A percentile compares a stretch with the other conserved stretches of the same genome.
phyloP scores from a whole-genome alignment of 2,329 filamentous ascomycete species.

The Venturia effusa region DNA sequence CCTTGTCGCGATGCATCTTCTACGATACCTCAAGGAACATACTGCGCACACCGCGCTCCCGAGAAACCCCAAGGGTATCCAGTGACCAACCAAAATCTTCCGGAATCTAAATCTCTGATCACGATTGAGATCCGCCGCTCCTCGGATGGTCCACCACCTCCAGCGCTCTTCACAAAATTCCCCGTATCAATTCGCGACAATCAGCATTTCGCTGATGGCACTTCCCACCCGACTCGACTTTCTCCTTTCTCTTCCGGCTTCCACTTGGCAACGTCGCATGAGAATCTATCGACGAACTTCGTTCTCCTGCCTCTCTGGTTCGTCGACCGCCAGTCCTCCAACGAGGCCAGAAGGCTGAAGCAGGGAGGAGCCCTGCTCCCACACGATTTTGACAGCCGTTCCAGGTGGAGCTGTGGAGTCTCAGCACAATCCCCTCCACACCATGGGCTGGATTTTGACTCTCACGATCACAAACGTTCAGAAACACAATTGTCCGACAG shows the following conservation, averaged over 20 bases:
- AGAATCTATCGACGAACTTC: not conserved
- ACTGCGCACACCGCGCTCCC: slow-evolving; percentile 2
- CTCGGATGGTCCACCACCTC: not conserved
- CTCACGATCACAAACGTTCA: not conserved
- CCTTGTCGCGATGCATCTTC: slow-evolving; percentile 2
- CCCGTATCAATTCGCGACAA: not conserved
- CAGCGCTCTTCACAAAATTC: not conserved
- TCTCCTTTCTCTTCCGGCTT: not conserved
- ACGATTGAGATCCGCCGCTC: slow-evolving; percentile 1
- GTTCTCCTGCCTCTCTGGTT: slow-evolving; percentile 1
- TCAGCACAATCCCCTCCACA: not conserved
- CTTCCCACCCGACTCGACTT: not conserved
- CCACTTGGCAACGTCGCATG: slow-evolving; percentile 5
- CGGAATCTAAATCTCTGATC: slow-evolving; percentile 7
- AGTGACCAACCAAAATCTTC: not conserved
- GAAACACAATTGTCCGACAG: not conserved
- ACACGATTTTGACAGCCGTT: slow-evolving; percentile 4
- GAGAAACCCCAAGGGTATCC: not conserved
- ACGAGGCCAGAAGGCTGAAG: not conserved
- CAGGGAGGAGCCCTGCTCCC: slow-evolving; percentile 7
- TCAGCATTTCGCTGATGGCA: not conserved
- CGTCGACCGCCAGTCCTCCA: not conserved
- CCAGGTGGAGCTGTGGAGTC: slow-evolving; percentile 1
- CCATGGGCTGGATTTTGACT: not conserved
- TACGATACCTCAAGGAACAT: not conserved